phyloP scores from a whole-genome alignment of 164 flowering plant species.

The Nymphaea thermarum region DNA sequence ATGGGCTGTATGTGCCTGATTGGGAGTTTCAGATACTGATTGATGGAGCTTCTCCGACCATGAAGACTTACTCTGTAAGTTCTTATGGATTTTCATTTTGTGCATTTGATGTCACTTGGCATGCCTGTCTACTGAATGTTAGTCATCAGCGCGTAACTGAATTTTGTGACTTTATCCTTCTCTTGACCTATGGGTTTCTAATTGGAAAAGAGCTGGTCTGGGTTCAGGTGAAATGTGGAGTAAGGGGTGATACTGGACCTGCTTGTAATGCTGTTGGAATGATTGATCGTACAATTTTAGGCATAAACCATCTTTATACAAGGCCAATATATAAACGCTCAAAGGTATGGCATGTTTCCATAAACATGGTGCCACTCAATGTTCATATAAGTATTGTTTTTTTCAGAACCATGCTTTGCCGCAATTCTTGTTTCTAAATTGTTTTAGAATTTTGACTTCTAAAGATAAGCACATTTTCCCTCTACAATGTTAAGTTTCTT shows the following conservation, averaged over 20 bases:
- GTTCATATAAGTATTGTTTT: neutral
- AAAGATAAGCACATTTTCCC: neutral
- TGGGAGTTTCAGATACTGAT: slow-evolving; percentile 49
- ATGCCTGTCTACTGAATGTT: neutral
- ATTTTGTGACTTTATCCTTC: too few species aligned
- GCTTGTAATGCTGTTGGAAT: slow-evolving; percentile 79
- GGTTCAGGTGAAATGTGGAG: slow-evolving; percentile 64
- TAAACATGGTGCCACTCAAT: neutral
- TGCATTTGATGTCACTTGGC: neutral
- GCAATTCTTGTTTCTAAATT: neutral
- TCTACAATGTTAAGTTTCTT: too few species aligned
- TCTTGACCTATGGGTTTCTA: too few species aligned
- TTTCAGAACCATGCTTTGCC: neutral
- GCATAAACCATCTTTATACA: slow-evolving; percentile 49
- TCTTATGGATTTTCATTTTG: neutral
- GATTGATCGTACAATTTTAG: slow-evolving; percentile 60
- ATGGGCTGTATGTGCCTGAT: slow-evolving; percentile 69
- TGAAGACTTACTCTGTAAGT: slow-evolving; percentile 24
- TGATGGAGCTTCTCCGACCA: slow-evolving; percentile 14
- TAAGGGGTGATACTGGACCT: slow-evolving; percentile 69
- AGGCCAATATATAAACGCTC: slow-evolving; percentile 53
- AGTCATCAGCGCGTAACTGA: too few species aligned
- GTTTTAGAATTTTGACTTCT: neutral
- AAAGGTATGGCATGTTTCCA: slow-evolving; percentile 19
- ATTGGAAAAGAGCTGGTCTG: neutral